These are phyloP conservation scores for Diaporthe vaccinii DNA, from an alignment of 2,329 filamentous ascomycete species.

Conservation along the genomic window DNA sequence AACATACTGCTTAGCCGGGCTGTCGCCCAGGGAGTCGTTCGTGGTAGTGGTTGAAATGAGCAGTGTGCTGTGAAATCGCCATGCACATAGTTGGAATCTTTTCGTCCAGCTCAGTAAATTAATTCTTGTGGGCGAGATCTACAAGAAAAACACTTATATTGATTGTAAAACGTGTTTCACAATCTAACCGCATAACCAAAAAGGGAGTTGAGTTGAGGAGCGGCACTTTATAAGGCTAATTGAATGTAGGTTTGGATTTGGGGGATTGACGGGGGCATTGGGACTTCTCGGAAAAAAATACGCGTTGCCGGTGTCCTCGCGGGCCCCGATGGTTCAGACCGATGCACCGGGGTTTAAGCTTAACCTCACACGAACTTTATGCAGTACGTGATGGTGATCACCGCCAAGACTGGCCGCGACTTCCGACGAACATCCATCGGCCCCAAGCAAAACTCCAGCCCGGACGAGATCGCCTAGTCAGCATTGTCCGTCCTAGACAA, in stretches of 20 bases:
- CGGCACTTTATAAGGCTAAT: not conserved
- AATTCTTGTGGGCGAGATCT: no score
- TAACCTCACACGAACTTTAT: not conserved
- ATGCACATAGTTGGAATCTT: no score
- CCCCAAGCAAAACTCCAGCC: not conserved
- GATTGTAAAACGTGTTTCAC: no score
- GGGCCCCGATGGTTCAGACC: conserved; percentile 1
- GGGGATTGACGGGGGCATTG: not conserved
- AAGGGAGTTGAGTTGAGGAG: not conserved
- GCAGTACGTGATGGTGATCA: not conserved
- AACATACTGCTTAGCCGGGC: no score
- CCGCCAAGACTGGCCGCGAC: conserved; percentile 1
- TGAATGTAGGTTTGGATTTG: not conserved
- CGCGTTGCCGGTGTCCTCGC: conserved; percentile 15
- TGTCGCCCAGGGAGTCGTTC: no score
- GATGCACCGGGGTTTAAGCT: not conserved
- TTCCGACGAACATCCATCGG: not conserved
- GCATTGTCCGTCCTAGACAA: not conserved
- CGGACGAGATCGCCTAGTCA: not conserved
- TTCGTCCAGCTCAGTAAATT: no score
- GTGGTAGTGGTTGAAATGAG: no score
- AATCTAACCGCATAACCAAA: no score
- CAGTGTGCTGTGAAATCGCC: no score
- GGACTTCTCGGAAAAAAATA: conserved; percentile 17
- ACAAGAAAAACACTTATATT: no score